Percentiles rank a stretch among this genome's conserved stretches.
These are phyloP conservation scores for Vaccinium macrocarpon DNA, from an alignment of 148 eudicot species.

Conservation along the genomic window DNA sequence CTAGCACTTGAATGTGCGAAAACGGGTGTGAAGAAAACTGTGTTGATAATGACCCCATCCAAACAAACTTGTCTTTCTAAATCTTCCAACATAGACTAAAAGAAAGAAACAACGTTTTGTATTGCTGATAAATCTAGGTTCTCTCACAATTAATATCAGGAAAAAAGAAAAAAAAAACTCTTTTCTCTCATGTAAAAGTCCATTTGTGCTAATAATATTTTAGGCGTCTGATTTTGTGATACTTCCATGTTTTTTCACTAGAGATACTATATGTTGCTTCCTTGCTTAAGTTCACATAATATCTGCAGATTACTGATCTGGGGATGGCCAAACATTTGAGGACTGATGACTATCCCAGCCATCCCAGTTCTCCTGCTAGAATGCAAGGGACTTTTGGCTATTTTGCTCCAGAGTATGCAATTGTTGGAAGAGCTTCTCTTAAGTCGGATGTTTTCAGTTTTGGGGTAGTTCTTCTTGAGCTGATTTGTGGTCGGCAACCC, in stretches of 20 bases:
- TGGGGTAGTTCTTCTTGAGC: slow-evolving; percentile 95
- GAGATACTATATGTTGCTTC: not conserved
- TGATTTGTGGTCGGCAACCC: slow-evolving; percentile 84
- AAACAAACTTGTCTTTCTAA: not conserved
- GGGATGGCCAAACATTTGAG: slow-evolving; percentile 86
- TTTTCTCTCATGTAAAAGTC: not conserved
- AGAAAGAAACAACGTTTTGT: not conserved
- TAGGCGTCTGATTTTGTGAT: not conserved
- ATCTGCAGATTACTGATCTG: slow-evolving; percentile 88
- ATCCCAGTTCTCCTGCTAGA: slow-evolving; percentile 83
- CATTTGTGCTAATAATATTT: not conserved
- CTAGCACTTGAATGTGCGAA: not conserved
- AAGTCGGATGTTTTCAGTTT: slow-evolving; percentile 98
- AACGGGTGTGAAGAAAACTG: slow-evolving; percentile 1
- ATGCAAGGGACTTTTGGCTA: slow-evolving; percentile 97
- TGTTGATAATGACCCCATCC: not conserved
- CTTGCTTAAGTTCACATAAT: not conserved
- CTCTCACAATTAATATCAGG: not conserved
- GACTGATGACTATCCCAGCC: slow-evolving; percentile 63
- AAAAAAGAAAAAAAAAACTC: not conserved
- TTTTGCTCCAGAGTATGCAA: slow-evolving; percentile 96
- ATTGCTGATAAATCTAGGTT: not conserved
- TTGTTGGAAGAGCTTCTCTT: slow-evolving; percentile 76
- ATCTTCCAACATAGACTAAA: slow-evolving; percentile 8
- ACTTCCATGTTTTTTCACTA: not conserved